Base-by-base conservation (phyloP, 2,329 filamentous ascomycete species). In the Thyridium curvatum region DNA sequence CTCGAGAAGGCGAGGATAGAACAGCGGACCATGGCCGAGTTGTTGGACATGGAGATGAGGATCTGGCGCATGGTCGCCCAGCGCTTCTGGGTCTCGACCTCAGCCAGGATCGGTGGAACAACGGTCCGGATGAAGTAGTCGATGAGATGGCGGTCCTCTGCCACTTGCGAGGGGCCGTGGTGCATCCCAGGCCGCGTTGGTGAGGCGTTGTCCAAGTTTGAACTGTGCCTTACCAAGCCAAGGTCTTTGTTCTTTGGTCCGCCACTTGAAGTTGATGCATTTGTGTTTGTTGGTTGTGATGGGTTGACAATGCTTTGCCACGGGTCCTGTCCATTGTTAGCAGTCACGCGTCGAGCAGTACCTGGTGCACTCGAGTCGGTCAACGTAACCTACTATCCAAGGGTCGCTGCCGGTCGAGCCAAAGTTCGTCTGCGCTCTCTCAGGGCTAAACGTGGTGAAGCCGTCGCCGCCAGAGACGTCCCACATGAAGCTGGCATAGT, bases 1-100 rank as follows among this genome's bases (percentile, higher is more conserved):
- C 65, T 66, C 3, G 69, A 69, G 49, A 74, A 74, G 7, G 71
- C 68, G 42, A 72, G 56, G 18, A 73, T 67, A 7, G 70, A 66
- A 43, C 60, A 58, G 14, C 53, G 52, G 7, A 74, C 65, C 54
- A 74, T 65, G 4, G 56, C 46, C 0, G 68, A 72, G 9, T 61
- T 53, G 14, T 56, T 55, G 3, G 69, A 62, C 66, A 74, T 71
- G 4, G 63, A 57, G 3, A 68, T 59, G n/a, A 74, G 60, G 18
- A 65, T 58, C 38, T 71, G 65, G 7, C 70, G 59, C 45, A 70
- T 70, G 0, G 64, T 59, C 3, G 64, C 56, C 71, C 70, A 74
- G 38, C 65, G 68, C 43, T 66, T 67, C 38, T 68, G 64, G 9
- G 67, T 69, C 45, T 74, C 72, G 0, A 74, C 65, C 33, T 72